A percentile compares a stretch with the other conserved stretches of the same genome.
These are phyloP conservation scores for Geranium brycei DNA, from an alignment of 345 rosid species.

Conservation along the genomic window DNA sequence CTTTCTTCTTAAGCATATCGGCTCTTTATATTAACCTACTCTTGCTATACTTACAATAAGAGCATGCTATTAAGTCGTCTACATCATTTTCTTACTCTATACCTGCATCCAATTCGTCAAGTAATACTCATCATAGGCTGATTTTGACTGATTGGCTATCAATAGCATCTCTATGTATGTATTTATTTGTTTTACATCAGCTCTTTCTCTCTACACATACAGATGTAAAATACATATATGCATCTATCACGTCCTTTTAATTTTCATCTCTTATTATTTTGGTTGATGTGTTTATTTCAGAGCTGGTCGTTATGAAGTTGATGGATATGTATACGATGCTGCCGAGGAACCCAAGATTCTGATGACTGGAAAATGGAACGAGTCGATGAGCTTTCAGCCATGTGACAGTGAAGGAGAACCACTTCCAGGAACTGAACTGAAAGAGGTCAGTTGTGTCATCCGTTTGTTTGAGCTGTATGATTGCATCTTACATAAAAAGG, in stretches of 20 bases:
- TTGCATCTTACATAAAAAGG: neutral
- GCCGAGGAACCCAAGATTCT: constrained; percentile 68
- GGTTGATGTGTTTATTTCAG: constrained; percentile 22
- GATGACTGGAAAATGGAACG: constrained; percentile 82
- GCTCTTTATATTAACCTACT: neutral
- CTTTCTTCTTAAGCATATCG: constrained; percentile 1
- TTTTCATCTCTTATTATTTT: neutral
- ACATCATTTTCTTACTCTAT: neutral
- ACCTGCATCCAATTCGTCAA: neutral
- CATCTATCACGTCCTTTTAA: neutral
- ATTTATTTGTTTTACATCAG: neutral
- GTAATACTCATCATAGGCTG: neutral
- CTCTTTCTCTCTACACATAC: neutral
- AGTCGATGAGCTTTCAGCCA: constrained; percentile 63
- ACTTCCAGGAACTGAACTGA: constrained; percentile 51
- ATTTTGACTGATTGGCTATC: no score
- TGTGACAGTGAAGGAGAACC: constrained; percentile 78
- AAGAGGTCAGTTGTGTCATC: constrained; percentile 31
- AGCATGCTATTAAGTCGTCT: neutral
- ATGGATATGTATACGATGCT: constrained; percentile 67
- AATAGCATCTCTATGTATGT: no score
- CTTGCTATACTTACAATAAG: neutral
- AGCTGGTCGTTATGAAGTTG: constrained; percentile 80
- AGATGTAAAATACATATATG: neutral
- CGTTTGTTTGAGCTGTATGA: neutral